Conservation (phyloP, 148 eudicot species). For the Nyssa sinensis region DNA sequence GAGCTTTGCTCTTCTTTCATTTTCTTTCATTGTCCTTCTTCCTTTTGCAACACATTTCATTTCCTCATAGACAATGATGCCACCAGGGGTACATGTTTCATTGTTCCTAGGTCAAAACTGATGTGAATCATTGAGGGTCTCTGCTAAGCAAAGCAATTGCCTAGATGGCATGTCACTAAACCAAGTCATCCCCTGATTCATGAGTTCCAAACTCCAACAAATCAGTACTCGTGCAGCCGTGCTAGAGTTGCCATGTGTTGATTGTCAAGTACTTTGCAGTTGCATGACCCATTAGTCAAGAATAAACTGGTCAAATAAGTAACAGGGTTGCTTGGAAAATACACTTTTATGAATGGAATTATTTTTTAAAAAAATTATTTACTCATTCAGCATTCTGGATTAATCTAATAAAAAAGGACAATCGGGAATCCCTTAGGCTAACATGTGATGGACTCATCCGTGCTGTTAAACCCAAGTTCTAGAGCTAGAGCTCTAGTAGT, state of each 20-base stretch:
- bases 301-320: background rate
- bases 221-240: background rate
- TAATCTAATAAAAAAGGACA: background rate
- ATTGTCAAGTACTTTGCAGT: background rate
- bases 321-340: background rate
- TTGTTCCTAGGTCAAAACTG: background rate
- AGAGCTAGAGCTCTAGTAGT: background rate
- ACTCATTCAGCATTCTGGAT: background rate
- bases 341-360: background rate
- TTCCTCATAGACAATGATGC: background rate
- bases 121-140: background rate
- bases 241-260: background rate
- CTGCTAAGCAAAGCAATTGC: slow-evolving; percentile 3
- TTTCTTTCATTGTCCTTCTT: background rate
- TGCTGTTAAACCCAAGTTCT: background rate
- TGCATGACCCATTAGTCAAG: background rate
- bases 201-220: background rate
- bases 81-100: background rate
- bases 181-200: background rate
- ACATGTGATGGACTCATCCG: background rate
- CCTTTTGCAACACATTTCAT: background rate
- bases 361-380: background rate
- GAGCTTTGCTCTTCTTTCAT: background rate
- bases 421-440: background rate
- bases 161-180: background rate